A percentile compares a stretch with the other conserved stretches of the same genome.
Conservation (phyloP, 2,329 filamentous ascomycete species). For the Thyridium curvatum region DNA sequence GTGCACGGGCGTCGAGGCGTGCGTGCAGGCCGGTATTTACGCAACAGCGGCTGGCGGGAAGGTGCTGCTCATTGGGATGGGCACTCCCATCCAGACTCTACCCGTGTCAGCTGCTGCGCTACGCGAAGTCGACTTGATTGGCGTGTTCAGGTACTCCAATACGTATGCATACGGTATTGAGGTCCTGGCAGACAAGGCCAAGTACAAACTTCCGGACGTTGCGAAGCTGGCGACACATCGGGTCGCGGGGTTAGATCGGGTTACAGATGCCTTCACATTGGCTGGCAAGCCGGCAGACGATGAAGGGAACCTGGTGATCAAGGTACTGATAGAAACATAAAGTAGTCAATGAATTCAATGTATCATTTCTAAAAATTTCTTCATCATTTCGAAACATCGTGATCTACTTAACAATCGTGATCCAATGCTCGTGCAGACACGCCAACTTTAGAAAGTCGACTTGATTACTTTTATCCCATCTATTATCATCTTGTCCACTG, state of each 20-base stretch:
- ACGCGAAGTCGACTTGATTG: constrained; percentile 48
- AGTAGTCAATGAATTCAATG: no score
- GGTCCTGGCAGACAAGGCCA: constrained; percentile 7
- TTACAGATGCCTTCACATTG: constrained; percentile 7
- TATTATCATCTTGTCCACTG: constrained; percentile 1
- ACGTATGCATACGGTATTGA: constrained; percentile 13
- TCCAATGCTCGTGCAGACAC: no score
- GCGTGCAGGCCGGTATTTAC: constrained; percentile 4
- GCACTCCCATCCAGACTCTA: constrained; percentile 48
- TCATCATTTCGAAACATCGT: no score
- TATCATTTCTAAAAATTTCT: no score
- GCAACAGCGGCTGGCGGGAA: constrained; percentile 42
- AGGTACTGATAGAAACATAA: constrained; percentile 6
- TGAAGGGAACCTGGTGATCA: constrained; percentile 10
- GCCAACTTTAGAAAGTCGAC: no score
- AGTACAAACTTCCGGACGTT: constrained; percentile 9
- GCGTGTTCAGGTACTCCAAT: constrained; percentile 44
- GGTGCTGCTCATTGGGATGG: constrained; percentile 52
- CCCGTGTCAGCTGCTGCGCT: constrained; percentile 40
- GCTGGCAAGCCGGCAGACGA: constrained; percentile 10
- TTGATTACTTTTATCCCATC: background rate
- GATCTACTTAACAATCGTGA: no score
- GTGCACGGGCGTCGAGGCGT: constrained; percentile 11
- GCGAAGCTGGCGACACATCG: constrained; percentile 9
- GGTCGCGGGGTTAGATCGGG: constrained; percentile 7